Evolutionary conservation across 2,329 filamentous ascomycete genomes (phyloP), one percentile per base, ranked within the genome.

Genomic region (Davidsoniella virescens): DNA sequence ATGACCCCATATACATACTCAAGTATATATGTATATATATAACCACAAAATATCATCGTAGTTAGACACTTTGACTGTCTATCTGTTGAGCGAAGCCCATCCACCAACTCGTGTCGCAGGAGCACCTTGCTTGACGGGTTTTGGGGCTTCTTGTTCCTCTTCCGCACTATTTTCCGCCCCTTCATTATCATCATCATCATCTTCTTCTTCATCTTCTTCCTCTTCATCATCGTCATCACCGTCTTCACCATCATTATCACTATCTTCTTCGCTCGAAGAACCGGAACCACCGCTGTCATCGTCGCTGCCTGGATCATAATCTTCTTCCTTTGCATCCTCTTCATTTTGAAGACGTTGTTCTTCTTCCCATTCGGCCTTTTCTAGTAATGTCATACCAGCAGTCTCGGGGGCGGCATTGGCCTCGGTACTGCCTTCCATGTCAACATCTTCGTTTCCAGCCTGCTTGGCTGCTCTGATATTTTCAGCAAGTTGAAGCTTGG

Each of bases 281-380:
- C 70, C 70, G 2, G 70, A 73, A 2, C 74, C 73, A 0, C 73
- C 74, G 2, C 72, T 72, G 0, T 70, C 70, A 0, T 70, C 73
- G 3, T 72, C 73, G 12, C 64, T 68, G 29, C 68, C 71, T 2
- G 78, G 78, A 52, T 82, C 75, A 55, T 81, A 81, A 56, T 82
- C 78, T 55, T 82, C 77, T 56, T 81, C 78, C 4, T 78, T 68
- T 51, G 79, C 76, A 45, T 79, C 77, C 51, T 80, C 76, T 1
- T 78, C 76, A 37, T 80, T 74, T 52, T 75, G 71, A 36, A 75
- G 55, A 52, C 65, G 63, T 56, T 75, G 70, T 58, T 78, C 74
- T 2, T 63, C 66, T 55, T 77, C 73, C 7, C 63, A 53, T 44
- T 72, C 63, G 3, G 72, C 73, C 50, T 64, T 67, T 58, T 73